Evolutionary conservation across 2,329 filamentous ascomycete genomes (phyloP).

Genomic region (Aspergillus novoparasiticus): DNA sequence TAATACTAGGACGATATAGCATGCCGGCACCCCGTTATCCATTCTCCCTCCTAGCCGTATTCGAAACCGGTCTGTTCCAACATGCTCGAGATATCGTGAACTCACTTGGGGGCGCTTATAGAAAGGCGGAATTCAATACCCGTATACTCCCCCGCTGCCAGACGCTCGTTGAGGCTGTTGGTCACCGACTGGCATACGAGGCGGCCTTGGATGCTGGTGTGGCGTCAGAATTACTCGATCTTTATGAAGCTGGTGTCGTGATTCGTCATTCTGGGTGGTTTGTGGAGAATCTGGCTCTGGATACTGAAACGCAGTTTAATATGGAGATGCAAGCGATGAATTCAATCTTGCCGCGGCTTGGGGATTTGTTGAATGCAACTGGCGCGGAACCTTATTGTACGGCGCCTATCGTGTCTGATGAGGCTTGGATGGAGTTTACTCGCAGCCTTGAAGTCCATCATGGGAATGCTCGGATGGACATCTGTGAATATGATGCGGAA

Average conservation of each 20-base stretch:
- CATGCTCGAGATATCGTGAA: slow-evolving; percentile 11
- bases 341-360: background rate
- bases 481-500: background rate
- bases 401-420: background rate
- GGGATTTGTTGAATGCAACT: background rate
- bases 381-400: background rate
- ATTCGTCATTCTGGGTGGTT: slow-evolving; percentile 20
- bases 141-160: slow-evolving; percentile 20
- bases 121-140: slow-evolving; percentile 20
- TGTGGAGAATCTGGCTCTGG: background rate
- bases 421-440: background rate
- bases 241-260: slow-evolving; percentile 19
- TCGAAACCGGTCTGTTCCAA: slow-evolving; percentile 17
- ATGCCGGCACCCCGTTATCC: slow-evolving; percentile 19
- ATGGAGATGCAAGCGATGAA: background rate
- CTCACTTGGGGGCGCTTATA: slow-evolving; percentile 3
- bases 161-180: slow-evolving; percentile 23
- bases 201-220: slow-evolving; percentile 21
- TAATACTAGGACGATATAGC: slow-evolving; percentile 25
- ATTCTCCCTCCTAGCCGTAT: slow-evolving; percentile 16
- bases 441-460: background rate
- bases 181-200: slow-evolving; percentile 25
- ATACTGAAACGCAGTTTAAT: background rate
- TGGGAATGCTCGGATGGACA: background rate
- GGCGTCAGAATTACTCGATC: slow-evolving; percentile 9